Base-by-base conservation (phyloP, 495 filamentous ascomycete species). In the Xanthoparmelia taractica region DNA sequence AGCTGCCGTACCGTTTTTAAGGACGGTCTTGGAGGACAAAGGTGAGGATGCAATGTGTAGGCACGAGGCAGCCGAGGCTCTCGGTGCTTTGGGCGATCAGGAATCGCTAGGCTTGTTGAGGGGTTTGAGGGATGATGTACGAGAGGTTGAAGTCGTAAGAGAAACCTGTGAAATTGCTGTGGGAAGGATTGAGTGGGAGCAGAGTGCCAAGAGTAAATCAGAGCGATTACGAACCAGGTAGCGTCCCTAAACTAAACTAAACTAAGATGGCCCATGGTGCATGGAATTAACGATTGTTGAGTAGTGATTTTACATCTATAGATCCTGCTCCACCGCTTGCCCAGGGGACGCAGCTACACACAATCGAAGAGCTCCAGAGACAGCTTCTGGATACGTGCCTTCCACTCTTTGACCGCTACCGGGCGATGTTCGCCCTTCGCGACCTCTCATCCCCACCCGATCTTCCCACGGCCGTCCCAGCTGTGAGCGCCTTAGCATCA, bases 141-240 rank as follows among this genome's bases (percentile, higher is more conserved):
- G 79, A 4, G 91, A 96, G 71, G 79, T 82, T 38, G 85, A 86
- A 25, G 88, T 92, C 23, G 85, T 99, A n/a, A 81, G 82, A 37
- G 91, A 99, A 79, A 99, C 94, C 15, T 99, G 94, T 73, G 94
- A 97, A 67, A 91, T 99, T 70, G 95, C 94, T 0, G 89, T 97
- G 45, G 91, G 88, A 59, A 82, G 94, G 68, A 96, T 99, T 71
- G 79, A 93, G 71, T 99, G 94, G 94, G 90, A 92, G 77, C 87
- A 88, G 65, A 87, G 86, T 6, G 82, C 87, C 68, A 79, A 85
- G 69, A 79, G 81, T 54, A 86, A 85, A 71, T 73, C 74, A 15
- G 93, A 97, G 76, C 85, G 85, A 67, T 73, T 96, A 68, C 85
- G 85, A 71, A 78, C 87, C 63, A 96, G 90, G 91, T 92, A 77